These are phyloP conservation scores for Calonectria ilicicola DNA, from an alignment of 2,329 filamentous ascomycete species.

Conservation along the genomic window DNA sequence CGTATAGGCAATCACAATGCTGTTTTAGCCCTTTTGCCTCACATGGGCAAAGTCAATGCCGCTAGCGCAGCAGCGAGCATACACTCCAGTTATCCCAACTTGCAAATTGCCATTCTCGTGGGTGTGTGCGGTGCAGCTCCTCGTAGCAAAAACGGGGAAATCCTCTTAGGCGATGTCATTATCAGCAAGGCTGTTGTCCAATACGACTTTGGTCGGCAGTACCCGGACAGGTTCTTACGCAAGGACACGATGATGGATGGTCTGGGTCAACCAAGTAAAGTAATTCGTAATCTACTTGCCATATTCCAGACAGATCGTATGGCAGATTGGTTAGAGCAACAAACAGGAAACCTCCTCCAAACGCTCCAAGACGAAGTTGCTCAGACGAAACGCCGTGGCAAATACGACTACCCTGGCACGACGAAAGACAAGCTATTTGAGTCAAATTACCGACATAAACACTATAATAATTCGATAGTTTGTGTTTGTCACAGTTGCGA, in stretches of 20 bases:
- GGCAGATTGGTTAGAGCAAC: background rate
- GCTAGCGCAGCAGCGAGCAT: conserved; percentile 43
- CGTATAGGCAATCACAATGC: conserved; percentile 42
- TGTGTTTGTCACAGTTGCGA: conserved; percentile 17
- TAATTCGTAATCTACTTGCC: conserved; percentile 44
- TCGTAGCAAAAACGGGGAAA: conserved; percentile 23
- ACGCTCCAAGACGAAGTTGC: background rate
- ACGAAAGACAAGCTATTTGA: background rate
- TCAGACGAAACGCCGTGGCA: conserved; percentile 17
- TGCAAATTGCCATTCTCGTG: conserved; percentile 51
- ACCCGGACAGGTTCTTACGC: conserved; percentile 37
- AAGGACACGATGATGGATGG: conserved; percentile 43
- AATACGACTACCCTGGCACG: background rate
- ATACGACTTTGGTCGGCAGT: conserved; percentile 44
- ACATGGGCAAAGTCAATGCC: conserved; percentile 45
- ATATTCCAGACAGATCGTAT: conserved; percentile 33
- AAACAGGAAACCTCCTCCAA: background rate
- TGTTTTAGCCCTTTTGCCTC: conserved; percentile 40
- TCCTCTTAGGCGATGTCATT: conserved; percentile 48
- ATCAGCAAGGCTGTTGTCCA: conserved; percentile 45
- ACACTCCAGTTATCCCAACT: conserved; percentile 45
- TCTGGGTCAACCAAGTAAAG: conserved; percentile 33
- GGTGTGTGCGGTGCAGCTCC: conserved; percentile 55
- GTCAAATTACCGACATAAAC: background rate
- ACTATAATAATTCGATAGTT: background rate